Base-by-base conservation (phyloP, 371 early-diverging fungal species). In the Apophysomyces elegans region DNA sequence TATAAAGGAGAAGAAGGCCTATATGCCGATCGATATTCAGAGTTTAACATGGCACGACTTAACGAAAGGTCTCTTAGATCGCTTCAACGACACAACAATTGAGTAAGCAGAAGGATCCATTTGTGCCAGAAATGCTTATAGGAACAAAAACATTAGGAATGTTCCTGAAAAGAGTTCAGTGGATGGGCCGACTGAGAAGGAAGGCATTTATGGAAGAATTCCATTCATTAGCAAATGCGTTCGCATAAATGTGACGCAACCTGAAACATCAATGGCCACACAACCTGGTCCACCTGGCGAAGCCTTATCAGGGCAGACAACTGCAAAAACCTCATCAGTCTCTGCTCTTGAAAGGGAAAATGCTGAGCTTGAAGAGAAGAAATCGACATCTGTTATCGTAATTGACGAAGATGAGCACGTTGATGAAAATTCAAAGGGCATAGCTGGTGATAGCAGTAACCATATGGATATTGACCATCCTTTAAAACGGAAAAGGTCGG, bases 41-140 rank as follows among this genome's bases (percentile, higher is more conserved):
- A 64, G 57, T 14, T 26, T 58, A 7, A 14, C 57, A n/a, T 71
- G 67, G 71, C 37, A 36, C 7, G 21, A 44, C 6, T 35, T 71
- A 7, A 16, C 60, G 2, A 54, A 67, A 41, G 36, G 61, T 3
- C 62, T 71, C 3, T 12, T 64, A 7, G 12, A 59, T 2, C 36
- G 21, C 12, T 70, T 65, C 43, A 36, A 47, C 14, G 61, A 61
- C 36, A 57, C 60, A 16, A 63, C 18, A 9, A 36, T 39, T 18
- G 46, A 9, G 54, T 59, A 58, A 56, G 36, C 8, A 26, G 32
- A 26, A 26, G 32, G 32, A 26, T 26, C 32, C 32, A 26, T 26
- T 26, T 26, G 32, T 26, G 2, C 32, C 32, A 26, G 32, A 2
- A 26, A 26, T 26, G 32, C 32, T 26, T 26, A 26, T 2, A 26